phyloP scores from a whole-genome alignment of 2,329 filamentous ascomycete species.

The Dothistroma pini region DNA sequence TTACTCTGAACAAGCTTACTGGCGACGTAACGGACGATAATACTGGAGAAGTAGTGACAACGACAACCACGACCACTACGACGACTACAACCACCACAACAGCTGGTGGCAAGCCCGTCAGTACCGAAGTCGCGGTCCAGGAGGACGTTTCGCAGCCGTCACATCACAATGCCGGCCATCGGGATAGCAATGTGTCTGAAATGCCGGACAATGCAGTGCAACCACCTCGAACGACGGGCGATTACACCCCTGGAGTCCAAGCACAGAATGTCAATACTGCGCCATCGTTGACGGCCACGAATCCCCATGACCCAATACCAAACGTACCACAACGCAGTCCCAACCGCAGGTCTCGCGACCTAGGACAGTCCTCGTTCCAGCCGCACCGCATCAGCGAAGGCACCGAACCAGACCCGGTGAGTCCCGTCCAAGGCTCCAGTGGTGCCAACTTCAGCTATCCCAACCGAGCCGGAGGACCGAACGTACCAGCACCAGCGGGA shows the following conservation, averaged over 20 bases:
- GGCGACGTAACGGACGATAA: conserved; percentile 32
- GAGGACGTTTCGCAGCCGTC: neutral
- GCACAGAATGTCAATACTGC: neutral
- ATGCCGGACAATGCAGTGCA: conserved; percentile 23
- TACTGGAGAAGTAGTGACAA: conserved; percentile 31
- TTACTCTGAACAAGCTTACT: conserved; percentile 28
- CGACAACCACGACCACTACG: conserved; percentile 32
- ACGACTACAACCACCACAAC: conserved; percentile 31
- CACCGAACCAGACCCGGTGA: conserved; percentile 8
- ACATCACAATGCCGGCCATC: neutral
- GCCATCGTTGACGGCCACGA: neutral
- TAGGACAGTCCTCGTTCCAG: neutral
- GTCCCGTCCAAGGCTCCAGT: conserved; percentile 5
- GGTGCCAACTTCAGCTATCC: conserved; percentile 14
- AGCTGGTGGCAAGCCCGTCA: conserved; percentile 19
- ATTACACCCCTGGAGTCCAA: neutral
- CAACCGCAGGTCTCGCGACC: conserved; percentile 8
- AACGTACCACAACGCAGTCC: conserved; percentile 11
- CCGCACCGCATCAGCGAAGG: neutral
- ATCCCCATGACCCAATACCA: neutral
- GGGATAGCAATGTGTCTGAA: conserved; percentile 21
- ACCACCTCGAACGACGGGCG: neutral
- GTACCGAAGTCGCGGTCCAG: conserved; percentile 12
- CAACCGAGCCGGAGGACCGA: conserved; percentile 2
- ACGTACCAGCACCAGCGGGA: neutral